Base-by-base conservation (phyloP, 148 eudicot genomes). In the Tetragonia tetragonoides region DNA sequence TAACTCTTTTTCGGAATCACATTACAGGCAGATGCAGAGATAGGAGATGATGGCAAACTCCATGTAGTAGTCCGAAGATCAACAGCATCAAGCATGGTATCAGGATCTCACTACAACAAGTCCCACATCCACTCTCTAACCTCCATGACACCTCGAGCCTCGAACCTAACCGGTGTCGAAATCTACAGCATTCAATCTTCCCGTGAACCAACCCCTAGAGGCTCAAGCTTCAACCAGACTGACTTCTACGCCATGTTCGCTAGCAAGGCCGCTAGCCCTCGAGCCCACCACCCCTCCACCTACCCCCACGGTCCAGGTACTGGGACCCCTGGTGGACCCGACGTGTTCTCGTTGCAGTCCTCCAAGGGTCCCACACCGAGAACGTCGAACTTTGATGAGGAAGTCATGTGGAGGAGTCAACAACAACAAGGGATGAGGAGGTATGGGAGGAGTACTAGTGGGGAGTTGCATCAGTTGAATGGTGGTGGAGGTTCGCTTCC, bases 131-230 rank as follows among this genome's bases (percentile, higher is more conserved):
- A 88, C 65, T 85, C 90, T 0, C 61, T 86, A 5, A 85, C 85
- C 4, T 88, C 83, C 0, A 92, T 94, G 79, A 95, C 99, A 0
- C 97, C 99, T 0, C 79, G 99, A 6, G 97, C 96, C 0, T 95
- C 99, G 0, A 95, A 95, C 44, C 75, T 95, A 21, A 93, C 97
- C 14, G 99, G 97, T 0, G 99, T 93, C 0, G 99, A 95, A 87
- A 95, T 93, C 70, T 95, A 95, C 84, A 93, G 97, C 16, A 92
- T 91, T 3, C 99, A 95, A 20, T 92, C 97, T 16, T 95, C 99
- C 0, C 77, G 99, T 7, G 99, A 90, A 79, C 99, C 97, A 0
- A 93, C 97, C 0, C 99, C 99, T 0, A 80, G 99, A 18, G 97
- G 90, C 6, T 95, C 99, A 0, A 95, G 99, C 78, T 95, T 95